A percentile compares a stretch with the other conserved stretches of the same genome.
phyloP scores from a whole-genome alignment of 2,329 filamentous ascomycete species.

The Phaeosphaeriaceae sp. region DNA sequence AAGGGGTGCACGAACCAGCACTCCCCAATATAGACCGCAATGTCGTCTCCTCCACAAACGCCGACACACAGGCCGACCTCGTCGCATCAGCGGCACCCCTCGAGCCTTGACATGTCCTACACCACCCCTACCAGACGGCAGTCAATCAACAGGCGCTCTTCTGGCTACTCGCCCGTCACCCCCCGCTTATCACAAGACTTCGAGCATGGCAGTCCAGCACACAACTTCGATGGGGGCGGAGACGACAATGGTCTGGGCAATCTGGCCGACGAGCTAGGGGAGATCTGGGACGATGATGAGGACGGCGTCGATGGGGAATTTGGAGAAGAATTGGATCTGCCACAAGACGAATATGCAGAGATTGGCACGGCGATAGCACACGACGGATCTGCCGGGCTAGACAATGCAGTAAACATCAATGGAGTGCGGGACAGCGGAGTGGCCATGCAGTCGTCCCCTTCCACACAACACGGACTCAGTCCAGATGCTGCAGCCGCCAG shows the following conservation, averaged over 20 bases:
- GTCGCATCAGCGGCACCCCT: conserved; percentile 50
- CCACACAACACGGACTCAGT: conserved; percentile 46
- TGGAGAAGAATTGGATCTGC: conserved; percentile 41
- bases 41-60: conserved; percentile 54
- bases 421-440: conserved; percentile 56
- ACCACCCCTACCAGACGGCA: conserved; percentile 45
- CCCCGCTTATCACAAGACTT: conserved; percentile 51
- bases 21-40: conserved; percentile 17
- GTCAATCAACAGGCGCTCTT: conserved; percentile 51
- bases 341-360: conserved; percentile 28
- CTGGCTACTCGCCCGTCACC: conserved; percentile 56
- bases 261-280: conserved; percentile 81
- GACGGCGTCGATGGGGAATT: conserved; percentile 59
- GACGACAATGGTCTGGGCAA: conserved; percentile 72
- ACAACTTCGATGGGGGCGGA: conserved; percentile 47
- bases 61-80: conserved; percentile 46
- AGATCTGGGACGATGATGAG: conserved; percentile 72
- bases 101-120: conserved; percentile 53
- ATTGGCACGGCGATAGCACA: conserved; percentile 46
- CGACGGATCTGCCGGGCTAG: conserved; percentile 38
- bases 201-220: conserved; percentile 49
- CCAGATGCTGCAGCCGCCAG: conserved; percentile 42
- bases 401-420: conserved; percentile 30
- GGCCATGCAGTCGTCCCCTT: conserved; percentile 52
- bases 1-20: conserved; percentile 2